Evolutionary conservation across 352 stramenopile species (phyloP).

Genomic region (Phytophthora rubi): DNA sequence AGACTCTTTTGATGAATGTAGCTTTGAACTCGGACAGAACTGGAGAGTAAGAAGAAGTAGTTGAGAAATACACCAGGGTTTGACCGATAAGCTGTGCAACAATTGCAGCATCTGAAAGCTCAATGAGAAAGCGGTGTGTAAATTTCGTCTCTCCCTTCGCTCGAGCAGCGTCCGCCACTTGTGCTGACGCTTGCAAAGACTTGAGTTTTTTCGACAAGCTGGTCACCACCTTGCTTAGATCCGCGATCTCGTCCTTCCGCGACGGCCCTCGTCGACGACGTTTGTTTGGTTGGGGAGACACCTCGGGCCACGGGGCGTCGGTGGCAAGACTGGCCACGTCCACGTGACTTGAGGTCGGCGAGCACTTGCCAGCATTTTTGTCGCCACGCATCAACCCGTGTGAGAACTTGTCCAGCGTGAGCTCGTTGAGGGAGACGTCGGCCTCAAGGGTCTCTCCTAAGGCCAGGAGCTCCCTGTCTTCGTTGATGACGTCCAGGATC

Average conservation of each 20-base stretch:
- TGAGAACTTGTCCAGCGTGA: not conserved
- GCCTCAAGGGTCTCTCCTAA: constrained; percentile 11
- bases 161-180: not conserved
- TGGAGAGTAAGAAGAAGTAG: too few species aligned
- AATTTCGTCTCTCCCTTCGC: not conserved
- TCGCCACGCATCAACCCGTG: too few species aligned
- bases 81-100: not conserved
- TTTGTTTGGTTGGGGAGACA: not conserved
- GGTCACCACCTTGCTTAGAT: constrained; percentile 1
- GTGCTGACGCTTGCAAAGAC: not conserved
- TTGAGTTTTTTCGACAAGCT: constrained; percentile 10
- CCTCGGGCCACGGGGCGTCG: constrained; percentile 9
- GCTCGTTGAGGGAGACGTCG: not conserved
- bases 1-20: constrained; percentile 28
- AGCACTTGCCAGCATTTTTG: not conserved
- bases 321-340: not conserved
- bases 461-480: not conserved
- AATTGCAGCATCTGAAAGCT: not conserved
- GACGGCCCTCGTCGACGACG: constrained; percentile 9
- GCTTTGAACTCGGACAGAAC: not conserved
- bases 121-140: too few species aligned
- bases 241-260: constrained; percentile 25
- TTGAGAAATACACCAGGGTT: too few species aligned
- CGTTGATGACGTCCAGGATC: constrained; percentile 12
- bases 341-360: not conserved